phyloP scores from a whole-genome alignment of 805 yeast species.

The Myxozyma lipomycoides region DNA sequence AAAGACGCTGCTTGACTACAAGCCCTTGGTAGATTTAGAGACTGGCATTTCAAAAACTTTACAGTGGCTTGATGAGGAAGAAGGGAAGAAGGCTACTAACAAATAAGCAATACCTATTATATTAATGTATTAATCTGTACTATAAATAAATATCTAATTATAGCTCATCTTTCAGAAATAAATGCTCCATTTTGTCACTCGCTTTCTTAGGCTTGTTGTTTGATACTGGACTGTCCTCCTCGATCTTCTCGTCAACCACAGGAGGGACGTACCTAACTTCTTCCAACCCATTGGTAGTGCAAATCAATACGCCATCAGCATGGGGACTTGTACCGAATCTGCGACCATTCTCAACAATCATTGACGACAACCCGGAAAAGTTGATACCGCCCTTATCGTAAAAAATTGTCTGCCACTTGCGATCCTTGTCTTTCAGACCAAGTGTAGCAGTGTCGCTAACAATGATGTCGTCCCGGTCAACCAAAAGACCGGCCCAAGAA shows the following conservation, averaged over 20 bases:
- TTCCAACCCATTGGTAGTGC: slow-evolving; percentile 26
- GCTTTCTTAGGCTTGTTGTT: slow-evolving; percentile 1
- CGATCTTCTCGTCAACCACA: slow-evolving; percentile 1
- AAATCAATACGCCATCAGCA: slow-evolving; percentile 24
- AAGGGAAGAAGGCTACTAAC: slow-evolving; percentile 14
- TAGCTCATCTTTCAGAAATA: slow-evolving; percentile 23
- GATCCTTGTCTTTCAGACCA: slow-evolving; percentile 12
- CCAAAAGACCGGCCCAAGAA: slow-evolving; percentile 27
- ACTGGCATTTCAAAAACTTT: slow-evolving; percentile 75
- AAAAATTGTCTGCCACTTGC: slow-evolving; percentile 26
- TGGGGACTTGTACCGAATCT: slow-evolving; percentile 25
- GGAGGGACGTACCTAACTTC: slow-evolving; percentile 16
- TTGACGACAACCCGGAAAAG: slow-evolving; percentile 19
- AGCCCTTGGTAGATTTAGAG: slow-evolving; percentile 72
- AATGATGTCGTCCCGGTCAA: slow-evolving; percentile 13
- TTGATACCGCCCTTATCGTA: slow-evolving; percentile 22
- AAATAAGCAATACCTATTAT: neutral
- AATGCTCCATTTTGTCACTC: slow-evolving; percentile 21
- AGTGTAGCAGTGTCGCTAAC: slow-evolving; percentile 22
- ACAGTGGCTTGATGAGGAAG: slow-evolving; percentile 80
- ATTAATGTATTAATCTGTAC: neutral
- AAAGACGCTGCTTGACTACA: slow-evolving; percentile 67
- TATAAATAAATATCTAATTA: slow-evolving; percentile 1
- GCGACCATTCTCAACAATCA: slow-evolving; percentile 26
- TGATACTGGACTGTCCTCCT: slow-evolving; percentile 1